Base-by-base conservation (phyloP, 345 rosid species). In the Camelina hispida region DNA sequence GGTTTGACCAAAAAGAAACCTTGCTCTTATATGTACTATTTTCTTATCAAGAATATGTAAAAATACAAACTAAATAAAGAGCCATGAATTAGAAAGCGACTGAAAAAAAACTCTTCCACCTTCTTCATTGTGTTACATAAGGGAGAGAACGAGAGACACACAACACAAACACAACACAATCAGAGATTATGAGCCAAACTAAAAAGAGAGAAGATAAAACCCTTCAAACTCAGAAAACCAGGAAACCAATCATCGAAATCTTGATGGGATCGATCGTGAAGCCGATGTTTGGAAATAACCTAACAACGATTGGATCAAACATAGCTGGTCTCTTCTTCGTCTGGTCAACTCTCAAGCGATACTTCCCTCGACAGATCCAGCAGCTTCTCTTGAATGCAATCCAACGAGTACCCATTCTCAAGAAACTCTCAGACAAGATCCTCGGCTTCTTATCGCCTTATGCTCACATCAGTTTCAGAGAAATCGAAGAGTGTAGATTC, bases 401-500 rank as follows among this genome's bases (percentile, higher is more conserved):
- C 72, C 72, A 74, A 46, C 72, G 34, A 3, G 13, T 74, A 22
- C 71, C 66, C 17, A 15, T 74, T 64, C 3, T 81, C 43, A 79
- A 85, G 22, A 80, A 76, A 37, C 83, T 70, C 50, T 23, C 73
- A 0, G 78, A 80, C 51, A 83, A 79, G 68, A 16, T 81, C 66
- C 23, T 78, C 3, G 38, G 34, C 51, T 64, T 71, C 13, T 34
- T 85, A 67, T 74, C 82, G 7, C 93, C 88, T 48, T 85, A 80
- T 60, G 48, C 83, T 62, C 78, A 85, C 34, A 84, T 88, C 60
- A 88, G 65, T 28, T 82, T 88, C 85, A 20, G 69, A 14, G 90
- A 88, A 56, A 80, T 73, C 69, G 52, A 81, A 1, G 85, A 84
- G 0, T 4, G 14, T 43, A 70, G 83, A 42, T 61, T 74, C 69